These are phyloP conservation scores for Circinella minor DNA, from an alignment of 371 early-diverging fungal species.

Conservation along the genomic window DNA sequence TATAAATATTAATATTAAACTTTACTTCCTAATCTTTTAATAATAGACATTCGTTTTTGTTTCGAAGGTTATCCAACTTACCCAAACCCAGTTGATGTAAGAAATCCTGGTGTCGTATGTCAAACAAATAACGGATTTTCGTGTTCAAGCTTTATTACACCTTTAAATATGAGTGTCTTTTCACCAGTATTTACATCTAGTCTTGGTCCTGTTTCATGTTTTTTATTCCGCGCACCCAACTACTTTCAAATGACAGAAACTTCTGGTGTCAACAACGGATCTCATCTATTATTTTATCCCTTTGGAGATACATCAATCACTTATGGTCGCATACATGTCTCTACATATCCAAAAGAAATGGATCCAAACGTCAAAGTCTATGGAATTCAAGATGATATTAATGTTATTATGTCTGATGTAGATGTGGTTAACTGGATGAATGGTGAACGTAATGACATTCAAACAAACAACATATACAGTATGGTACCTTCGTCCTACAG, in stretches of 20 bases:
- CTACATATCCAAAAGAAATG: constrained; percentile 48
- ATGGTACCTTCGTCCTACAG: constrained; percentile 48
- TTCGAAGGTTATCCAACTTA: constrained; percentile 46
- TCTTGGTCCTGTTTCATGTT: constrained; percentile 48
- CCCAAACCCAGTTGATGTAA: constrained; percentile 12
- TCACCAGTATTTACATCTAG: constrained; percentile 39
- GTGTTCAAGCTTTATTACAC: constrained; percentile 31
- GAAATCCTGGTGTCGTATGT: constrained; percentile 43
- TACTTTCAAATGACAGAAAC: constrained; percentile 41
- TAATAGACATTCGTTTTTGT: constrained; percentile 50
- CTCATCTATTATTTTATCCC: constrained; percentile 42
- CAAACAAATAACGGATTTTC: constrained; percentile 43
- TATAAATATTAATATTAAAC: not conserved
- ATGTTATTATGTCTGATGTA: constrained; percentile 25
- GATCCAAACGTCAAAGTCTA: constrained; percentile 47
- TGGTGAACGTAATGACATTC: constrained; percentile 45
- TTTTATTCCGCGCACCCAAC: constrained; percentile 38
- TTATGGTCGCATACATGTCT: constrained; percentile 48
- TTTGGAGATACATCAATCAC: constrained; percentile 39
- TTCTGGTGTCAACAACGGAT: constrained; percentile 48
- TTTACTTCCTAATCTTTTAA: not conserved
- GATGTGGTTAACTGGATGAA: constrained; percentile 44
- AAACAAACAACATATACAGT: constrained; percentile 40
- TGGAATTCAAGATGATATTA: constrained; percentile 26
- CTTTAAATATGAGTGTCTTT: constrained; percentile 44